Base-by-base conservation (phyloP, 352 stramenopile species). In the Globisporangium paddicum region DNA sequence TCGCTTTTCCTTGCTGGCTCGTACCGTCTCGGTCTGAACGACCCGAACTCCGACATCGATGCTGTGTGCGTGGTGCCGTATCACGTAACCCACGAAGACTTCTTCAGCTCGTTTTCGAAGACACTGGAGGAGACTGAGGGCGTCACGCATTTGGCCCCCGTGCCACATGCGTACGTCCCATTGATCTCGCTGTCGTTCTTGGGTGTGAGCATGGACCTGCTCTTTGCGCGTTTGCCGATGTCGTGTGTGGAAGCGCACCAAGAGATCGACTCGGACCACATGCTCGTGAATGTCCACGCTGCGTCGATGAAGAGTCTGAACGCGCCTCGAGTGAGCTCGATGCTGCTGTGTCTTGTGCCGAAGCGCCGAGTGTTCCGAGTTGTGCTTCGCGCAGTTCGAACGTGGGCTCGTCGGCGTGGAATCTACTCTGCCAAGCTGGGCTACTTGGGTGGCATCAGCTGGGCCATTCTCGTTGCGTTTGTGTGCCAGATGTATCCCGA, bases 391-490 rank as follows among this genome's bases (percentile, higher is more conserved):
- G 79, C 83, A n/a, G 79, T 91, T 18, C 81, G 83, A 28, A 69
- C 79, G n/a, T 93, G 79, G 81, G 83, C 81, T 13, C 79, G 79
- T 45, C 79, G 84, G 52, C 87, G 97, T 42, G 97, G 97, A 28
- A 85, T 99, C 50, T 99, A 99, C 67, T 97, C 87, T 19, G 98
- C 98, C 54, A 97, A 98, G 55, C 75, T 98, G 9, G 97, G 96
- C 2, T 99, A 99, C 65, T 71, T 99, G 23, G 96, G 97, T 54
- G 97, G 97, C 14, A 95, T 99, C 25, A 99, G 98, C 67, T 99
- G 88, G 80, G 94, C 96, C n/a, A 98, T 99, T 52, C 71, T 99
- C 30, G 92, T 98, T 14, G 96, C 93, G 16, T 98, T 96, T 53
- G 85, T 98, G 23, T 98, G 89, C 63, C 90, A 97, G 68, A 59